Evolutionary conservation across 1,139 yeast genomes (phyloP).

Genomic region (Scheffersomyces segobiensis): DNA sequence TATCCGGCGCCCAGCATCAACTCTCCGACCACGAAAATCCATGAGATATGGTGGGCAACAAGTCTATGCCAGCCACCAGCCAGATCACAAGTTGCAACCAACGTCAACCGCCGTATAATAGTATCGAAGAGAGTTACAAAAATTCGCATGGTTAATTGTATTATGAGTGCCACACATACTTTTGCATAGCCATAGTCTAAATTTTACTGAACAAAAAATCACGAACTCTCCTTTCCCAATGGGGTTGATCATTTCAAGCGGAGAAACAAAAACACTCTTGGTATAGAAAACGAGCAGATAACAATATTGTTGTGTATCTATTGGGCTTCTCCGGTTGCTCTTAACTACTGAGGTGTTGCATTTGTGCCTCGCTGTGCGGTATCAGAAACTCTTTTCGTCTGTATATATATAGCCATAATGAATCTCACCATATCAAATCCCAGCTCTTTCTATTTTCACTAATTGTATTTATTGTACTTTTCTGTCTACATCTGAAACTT

Average conservation of each 20-base stretch:
- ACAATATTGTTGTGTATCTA: not conserved
- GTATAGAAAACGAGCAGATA: not conserved
- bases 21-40: not conserved
- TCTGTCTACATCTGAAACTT: not conserved
- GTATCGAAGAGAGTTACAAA: not conserved
- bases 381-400: not conserved
- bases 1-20: not conserved
- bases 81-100: not conserved
- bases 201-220: no score
- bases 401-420: not conserved
- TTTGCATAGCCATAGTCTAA: no score
- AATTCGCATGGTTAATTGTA: no score
- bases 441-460: not conserved
- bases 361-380: not conserved
- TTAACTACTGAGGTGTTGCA: not conserved
- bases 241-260: not conserved
- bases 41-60: not conserved
- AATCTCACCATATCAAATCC: not conserved
- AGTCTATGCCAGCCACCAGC: not conserved
- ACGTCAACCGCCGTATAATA: not conserved
- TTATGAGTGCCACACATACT: no score
- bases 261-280: not conserved
- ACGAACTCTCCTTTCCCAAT: no score
- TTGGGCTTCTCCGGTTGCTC: not conserved
- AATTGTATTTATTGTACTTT: not conserved